A percentile compares a stretch with the other conserved stretches of the same genome.
Conservation (phyloP, 2,329 filamentous ascomycete species). For the Thielaviopsis ethacetica region DNA sequence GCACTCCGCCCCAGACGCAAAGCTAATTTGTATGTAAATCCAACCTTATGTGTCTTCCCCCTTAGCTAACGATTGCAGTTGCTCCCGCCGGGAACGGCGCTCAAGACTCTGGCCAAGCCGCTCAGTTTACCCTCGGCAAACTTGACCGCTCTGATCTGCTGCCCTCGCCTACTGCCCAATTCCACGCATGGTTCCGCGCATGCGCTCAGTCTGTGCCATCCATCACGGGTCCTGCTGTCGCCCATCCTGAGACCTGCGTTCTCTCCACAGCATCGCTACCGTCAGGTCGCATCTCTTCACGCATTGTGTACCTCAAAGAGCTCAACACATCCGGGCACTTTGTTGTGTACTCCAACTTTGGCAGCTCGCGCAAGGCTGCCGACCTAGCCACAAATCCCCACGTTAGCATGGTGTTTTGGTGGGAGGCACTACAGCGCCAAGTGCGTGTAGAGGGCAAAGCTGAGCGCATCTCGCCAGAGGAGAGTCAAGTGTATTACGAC, state of each 20-base stretch:
- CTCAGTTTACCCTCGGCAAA: conserved; percentile 53
- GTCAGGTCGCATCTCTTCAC: conserved; percentile 66
- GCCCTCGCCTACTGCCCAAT: conserved; percentile 57
- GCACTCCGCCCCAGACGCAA: background rate
- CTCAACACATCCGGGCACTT: conserved; percentile 52
- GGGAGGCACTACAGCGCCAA: conserved; percentile 73
- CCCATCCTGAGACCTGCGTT: conserved; percentile 76
- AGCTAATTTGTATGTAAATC: background rate
- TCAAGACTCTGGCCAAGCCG: conserved; percentile 45
- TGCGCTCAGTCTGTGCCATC: conserved; percentile 39
- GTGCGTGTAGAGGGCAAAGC: conserved; percentile 72
- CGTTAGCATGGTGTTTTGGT: conserved; percentile 80
- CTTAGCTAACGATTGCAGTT: conserved; percentile 23
- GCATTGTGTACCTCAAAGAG: conserved; percentile 91
- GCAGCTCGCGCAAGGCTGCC: conserved; percentile 50
- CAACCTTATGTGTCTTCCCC: background rate
- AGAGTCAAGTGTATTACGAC: conserved; percentile 55
- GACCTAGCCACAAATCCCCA: conserved; percentile 61
- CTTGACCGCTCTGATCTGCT: conserved; percentile 47
- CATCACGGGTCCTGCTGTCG: conserved; percentile 51
- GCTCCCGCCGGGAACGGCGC: conserved; percentile 39
- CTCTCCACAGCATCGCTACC: conserved; percentile 74
- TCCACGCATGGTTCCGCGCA: conserved; percentile 74
- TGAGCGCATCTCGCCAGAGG: conserved; percentile 48
- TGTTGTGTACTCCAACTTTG: conserved; percentile 89